A percentile compares a stretch with the other conserved stretches of the same genome.
These are phyloP conservation scores for Amanita rimosa DNA, from an alignment of 768 basidiomycete species.

Conservation along the genomic window DNA sequence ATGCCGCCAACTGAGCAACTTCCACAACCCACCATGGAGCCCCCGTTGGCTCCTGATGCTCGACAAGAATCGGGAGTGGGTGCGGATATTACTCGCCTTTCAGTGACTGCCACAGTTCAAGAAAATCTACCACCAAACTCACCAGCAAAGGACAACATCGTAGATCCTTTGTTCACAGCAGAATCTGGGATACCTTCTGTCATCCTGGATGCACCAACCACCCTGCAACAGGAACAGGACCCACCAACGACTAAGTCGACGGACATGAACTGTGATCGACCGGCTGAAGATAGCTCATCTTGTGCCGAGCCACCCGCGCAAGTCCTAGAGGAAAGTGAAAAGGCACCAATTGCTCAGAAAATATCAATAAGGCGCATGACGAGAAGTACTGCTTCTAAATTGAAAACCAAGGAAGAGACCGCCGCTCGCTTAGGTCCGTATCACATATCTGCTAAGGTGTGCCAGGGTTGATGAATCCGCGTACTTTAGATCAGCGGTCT, in stretches of 20 bases:
- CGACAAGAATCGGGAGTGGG: neutral
- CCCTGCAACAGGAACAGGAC: neutral
- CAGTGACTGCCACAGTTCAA: neutral
- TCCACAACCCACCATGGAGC: neutral
- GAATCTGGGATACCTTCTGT: neutral
- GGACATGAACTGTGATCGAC: neutral
- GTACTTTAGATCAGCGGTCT: neutral
- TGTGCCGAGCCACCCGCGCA: neutral
- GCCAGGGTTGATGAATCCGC: neutral
- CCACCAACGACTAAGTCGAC: neutral
- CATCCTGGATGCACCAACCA: neutral
- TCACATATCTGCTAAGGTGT: neutral
- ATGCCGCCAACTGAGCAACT: neutral
- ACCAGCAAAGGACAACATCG: neutral
- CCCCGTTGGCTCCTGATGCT: neutral
- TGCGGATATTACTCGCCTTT: neutral
- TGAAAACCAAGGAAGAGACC: constrained; percentile 10
- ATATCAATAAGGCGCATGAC: constrained; percentile 20
- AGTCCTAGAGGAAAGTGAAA: constrained; percentile 9
- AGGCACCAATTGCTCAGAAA: constrained; percentile 18
- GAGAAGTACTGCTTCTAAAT: constrained; percentile 22
- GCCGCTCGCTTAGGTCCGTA: constrained; percentile 8
- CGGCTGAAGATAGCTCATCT: neutral
- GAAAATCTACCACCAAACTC: neutral
- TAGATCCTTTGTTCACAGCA: neutral